These are phyloP conservation scores for Arxiozyma bovina DNA, from an alignment of 1,139 yeast species.

Conservation along the genomic window DNA sequence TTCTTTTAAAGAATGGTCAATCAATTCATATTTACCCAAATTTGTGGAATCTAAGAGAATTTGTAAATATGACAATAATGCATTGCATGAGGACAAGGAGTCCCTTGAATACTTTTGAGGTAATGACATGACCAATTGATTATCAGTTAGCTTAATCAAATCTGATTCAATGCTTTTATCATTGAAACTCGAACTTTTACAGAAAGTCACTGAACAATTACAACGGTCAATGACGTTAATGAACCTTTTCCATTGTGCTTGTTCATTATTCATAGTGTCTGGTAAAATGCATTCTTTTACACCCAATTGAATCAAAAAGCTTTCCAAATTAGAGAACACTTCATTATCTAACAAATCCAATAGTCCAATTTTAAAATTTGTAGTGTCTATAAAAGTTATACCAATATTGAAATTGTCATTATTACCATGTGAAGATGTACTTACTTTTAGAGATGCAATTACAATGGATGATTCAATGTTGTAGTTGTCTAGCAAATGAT, in stretches of 20 bases:
- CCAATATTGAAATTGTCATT: constrained; percentile 52
- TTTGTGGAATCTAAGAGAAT: constrained; percentile 48
- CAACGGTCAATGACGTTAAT: constrained; percentile 64
- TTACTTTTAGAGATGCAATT: constrained; percentile 62
- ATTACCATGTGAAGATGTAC: constrained; percentile 32
- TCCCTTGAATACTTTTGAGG: constrained; percentile 36
- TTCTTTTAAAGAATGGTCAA: constrained; percentile 59
- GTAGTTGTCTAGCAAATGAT: constrained; percentile 53
- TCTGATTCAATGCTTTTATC: constrained; percentile 56
- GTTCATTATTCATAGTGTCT: constrained; percentile 35
- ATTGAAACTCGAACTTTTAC: constrained; percentile 48
- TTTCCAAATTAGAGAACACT: constrained; percentile 74
- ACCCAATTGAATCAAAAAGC: constrained; percentile 77
- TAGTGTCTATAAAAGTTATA: constrained; percentile 61
- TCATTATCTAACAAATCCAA: constrained; percentile 84
- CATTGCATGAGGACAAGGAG: constrained; percentile 34
- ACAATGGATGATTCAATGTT: constrained; percentile 55
- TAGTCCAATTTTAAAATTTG: constrained; percentile 55
- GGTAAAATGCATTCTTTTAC: constrained; percentile 75
- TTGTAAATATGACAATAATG: constrained; percentile 42
- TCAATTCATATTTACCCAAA: constrained; percentile 47
- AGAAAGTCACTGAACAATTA: constrained; percentile 58
- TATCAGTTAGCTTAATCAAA: constrained; percentile 51
- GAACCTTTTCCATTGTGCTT: constrained; percentile 41
- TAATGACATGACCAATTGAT: constrained; percentile 50